phyloP scores from a whole-genome alignment of 116 monocot genomes.

The Zostera marina region DNA sequence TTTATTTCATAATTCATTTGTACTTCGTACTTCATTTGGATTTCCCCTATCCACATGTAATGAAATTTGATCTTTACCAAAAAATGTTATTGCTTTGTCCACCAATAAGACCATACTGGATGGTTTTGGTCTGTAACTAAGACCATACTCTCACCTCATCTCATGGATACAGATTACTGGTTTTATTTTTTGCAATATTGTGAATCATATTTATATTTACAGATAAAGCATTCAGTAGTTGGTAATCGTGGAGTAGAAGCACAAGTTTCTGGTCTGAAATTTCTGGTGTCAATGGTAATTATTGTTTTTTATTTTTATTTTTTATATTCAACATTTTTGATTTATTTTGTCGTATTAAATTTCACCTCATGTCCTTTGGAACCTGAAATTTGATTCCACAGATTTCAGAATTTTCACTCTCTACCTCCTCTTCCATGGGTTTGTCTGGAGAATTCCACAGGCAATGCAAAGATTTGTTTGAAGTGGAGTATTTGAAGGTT shows the following conservation, averaged over 20 bases:
- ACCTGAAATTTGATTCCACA: constrained; percentile 11
- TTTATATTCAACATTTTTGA: background rate
- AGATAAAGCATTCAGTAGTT: constrained; percentile 67
- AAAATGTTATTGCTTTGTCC: no score
- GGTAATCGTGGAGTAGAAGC: constrained; percentile 53
- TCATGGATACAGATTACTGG: no score
- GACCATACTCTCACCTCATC: no score
- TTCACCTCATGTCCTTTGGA: background rate
- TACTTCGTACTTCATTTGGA: no score
- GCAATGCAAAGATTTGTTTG: constrained; percentile 52
- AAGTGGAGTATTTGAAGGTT: constrained; percentile 78
- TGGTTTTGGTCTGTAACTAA: no score
- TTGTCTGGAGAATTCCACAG: constrained; percentile 77
- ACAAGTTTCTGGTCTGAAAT: constrained; percentile 57
- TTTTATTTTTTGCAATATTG: no score
- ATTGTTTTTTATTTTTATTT: background rate
- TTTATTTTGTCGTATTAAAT: background rate
- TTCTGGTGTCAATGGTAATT: constrained; percentile 76
- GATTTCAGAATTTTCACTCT: constrained; percentile 88
- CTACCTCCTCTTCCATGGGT: constrained; percentile 70
- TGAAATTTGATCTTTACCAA: no score
- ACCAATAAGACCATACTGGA: no score
- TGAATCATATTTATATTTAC: constrained; percentile 1
- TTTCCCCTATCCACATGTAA: no score
- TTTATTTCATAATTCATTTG: no score